Conservation (phyloP, 1,284 basidiomycete species). For the Phlebopus sp. region DNA sequence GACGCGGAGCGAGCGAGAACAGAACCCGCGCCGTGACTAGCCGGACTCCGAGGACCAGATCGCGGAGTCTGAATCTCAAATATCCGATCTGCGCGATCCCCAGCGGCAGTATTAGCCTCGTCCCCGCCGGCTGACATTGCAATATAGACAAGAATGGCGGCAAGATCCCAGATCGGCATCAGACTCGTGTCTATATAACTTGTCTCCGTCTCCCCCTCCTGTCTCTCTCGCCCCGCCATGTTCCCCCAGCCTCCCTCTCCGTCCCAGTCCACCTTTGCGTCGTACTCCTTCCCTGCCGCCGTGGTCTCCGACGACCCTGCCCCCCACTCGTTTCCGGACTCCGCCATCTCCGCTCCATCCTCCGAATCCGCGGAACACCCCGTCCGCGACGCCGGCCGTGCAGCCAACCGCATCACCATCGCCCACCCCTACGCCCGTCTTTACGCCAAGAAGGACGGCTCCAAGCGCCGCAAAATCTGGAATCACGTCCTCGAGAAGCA, state of each 20-base stretch:
- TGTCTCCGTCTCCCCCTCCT: neutral
- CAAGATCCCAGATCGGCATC: neutral
- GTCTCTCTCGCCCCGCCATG: neutral
- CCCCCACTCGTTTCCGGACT: constrained; percentile 20
- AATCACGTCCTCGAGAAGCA: constrained; percentile 70
- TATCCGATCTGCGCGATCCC: neutral
- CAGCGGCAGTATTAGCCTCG: neutral
- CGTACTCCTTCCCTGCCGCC: neutral
- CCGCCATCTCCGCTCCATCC: constrained; percentile 18
- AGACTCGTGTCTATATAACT: neutral
- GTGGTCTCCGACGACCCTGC: constrained; percentile 1
- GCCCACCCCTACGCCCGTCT: constrained; percentile 65
- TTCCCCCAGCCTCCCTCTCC: constrained; percentile 7
- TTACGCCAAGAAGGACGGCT: constrained; percentile 57
- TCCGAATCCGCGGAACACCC: constrained; percentile 17
- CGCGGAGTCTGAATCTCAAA: no score
- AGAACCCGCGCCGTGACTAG: no score
- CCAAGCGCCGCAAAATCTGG: constrained; percentile 70
- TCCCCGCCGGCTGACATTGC: neutral
- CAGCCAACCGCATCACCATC: constrained; percentile 36
- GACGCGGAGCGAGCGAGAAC: no score
- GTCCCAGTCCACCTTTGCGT: neutral
- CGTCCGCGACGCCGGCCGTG: constrained; percentile 17
- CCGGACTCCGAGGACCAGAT: no score
- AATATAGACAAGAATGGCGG: neutral